A percentile compares a stretch with the other conserved stretches of the same genome.
These are phyloP conservation scores for Peterozyma xylosa DNA, from an alignment of 805 yeast species.

Conservation along the genomic window DNA sequence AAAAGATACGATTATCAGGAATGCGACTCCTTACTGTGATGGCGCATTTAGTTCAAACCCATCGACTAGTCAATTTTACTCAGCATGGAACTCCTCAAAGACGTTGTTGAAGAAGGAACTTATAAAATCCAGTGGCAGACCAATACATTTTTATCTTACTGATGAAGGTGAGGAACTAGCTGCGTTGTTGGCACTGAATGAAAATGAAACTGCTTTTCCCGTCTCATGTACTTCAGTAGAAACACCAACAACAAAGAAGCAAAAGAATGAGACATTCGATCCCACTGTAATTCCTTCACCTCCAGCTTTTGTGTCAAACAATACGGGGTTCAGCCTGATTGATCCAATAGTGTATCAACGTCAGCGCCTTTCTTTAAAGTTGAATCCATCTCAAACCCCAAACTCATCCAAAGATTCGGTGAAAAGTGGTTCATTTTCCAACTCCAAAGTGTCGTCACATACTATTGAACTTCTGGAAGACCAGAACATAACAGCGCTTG, in stretches of 20 bases:
- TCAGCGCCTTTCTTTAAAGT: no score
- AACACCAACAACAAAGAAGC: not conserved
- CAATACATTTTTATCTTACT: slow-evolving; percentile 54
- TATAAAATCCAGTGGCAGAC: slow-evolving; percentile 50
- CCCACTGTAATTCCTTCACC: no score
- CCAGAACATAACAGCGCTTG: no score
- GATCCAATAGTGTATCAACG: no score
- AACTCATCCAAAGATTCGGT: not conserved
- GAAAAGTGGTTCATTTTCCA: not conserved
- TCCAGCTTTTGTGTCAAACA: not conserved
- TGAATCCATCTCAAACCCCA: no score
- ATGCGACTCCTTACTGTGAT: slow-evolving; percentile 51
- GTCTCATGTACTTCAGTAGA: slow-evolving; percentile 10
- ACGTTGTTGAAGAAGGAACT: slow-evolving; percentile 54
- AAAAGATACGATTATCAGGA: slow-evolving; percentile 47
- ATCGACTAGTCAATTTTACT: slow-evolving; percentile 51
- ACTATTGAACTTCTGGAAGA: no score
- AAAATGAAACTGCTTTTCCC: slow-evolving; percentile 1
- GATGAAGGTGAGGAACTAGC: slow-evolving; percentile 67
- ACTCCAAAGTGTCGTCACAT: not conserved
- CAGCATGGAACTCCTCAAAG: slow-evolving; percentile 71
- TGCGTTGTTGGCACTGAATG: slow-evolving; percentile 10
- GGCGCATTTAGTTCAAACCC: slow-evolving; percentile 54
- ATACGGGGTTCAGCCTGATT: no score
- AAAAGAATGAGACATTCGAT: slow-evolving; percentile 1